Percentiles rank a stretch among this genome's conserved stretches.
Evolutionary conservation across 352 stramenopile genomes (phyloP).

Genomic region (Pythium brachiatum): DNA sequence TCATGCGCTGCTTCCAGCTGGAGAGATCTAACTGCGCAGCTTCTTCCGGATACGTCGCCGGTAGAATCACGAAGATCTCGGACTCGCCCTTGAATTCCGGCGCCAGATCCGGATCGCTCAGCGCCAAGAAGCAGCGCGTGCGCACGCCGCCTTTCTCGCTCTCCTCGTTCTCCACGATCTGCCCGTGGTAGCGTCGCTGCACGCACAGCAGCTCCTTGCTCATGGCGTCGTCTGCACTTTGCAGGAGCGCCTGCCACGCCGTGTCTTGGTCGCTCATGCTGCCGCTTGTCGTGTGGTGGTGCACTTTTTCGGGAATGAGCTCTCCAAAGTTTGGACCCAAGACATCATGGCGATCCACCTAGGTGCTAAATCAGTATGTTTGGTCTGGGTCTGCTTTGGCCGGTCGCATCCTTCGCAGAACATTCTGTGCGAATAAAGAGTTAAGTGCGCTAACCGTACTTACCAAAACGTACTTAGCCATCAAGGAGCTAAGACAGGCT

Average conservation of each 20-base stretch:
- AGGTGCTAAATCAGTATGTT: slow-evolving; percentile 21
- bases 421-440: neutral
- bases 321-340: neutral
- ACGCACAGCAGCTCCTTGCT: slow-evolving; percentile 63
- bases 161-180: slow-evolving; percentile 16
- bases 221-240: slow-evolving; percentile 17
- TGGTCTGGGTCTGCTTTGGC: neutral
- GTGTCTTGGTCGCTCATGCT: neutral
- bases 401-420: slow-evolving; percentile 6
- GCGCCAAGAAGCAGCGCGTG: slow-evolving; percentile 48
- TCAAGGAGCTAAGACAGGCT: neutral
- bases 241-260: slow-evolving; percentile 16
- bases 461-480: neutral
- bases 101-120: slow-evolving; percentile 64
- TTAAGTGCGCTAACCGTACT: slow-evolving; percentile 6
- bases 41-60: slow-evolving; percentile 46
- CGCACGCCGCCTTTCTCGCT: slow-evolving; percentile 1
- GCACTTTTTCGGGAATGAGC: neutral
- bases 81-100: slow-evolving; percentile 52
- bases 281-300: neutral
- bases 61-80: slow-evolving; percentile 52
- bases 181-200: slow-evolving; percentile 59
- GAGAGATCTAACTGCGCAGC: slow-evolving; percentile 47
- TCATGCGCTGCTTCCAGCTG: slow-evolving; percentile 50
- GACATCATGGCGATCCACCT: neutral